phyloP scores from a whole-genome alignment of 345 rosid species.

The Psidium friedrichsthalianum region DNA sequence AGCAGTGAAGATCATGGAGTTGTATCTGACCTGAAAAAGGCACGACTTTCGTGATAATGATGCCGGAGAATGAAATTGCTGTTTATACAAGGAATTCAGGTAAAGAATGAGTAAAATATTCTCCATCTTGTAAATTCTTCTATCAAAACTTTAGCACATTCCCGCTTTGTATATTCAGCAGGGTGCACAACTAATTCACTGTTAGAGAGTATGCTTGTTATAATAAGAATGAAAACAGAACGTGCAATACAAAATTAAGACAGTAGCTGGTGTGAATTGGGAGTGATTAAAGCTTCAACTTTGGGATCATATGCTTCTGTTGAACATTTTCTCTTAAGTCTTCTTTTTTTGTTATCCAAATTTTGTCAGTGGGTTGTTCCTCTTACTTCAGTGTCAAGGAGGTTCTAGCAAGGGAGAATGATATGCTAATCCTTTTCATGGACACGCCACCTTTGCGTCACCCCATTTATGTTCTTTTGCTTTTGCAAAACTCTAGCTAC shows the following conservation, averaged over 20 bases:
- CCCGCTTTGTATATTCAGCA: neutral
- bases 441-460: neutral
- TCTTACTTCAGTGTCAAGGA: neutral
- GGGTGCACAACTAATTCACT: neutral
- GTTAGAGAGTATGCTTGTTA: neutral
- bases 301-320: neutral
- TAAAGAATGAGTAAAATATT: neutral
- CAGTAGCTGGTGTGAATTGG: neutral
- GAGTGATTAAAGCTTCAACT: neutral
- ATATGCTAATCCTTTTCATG: neutral
- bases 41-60: conserved; percentile 28
- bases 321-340: neutral
- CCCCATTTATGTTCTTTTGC: neutral
- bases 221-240: neutral
- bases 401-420: neutral
- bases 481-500: neutral
- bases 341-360: neutral
- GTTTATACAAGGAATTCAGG: neutral
- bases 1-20: conserved; percentile 53
- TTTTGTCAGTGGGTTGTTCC: neutral
- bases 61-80: neutral
- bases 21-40: conserved; percentile 49
- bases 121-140: neutral
- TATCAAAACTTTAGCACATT: neutral
- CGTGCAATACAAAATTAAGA: neutral